These are phyloP conservation scores for Neolentinus lepideus DNA, from an alignment of 1,284 basidiomycete species.

Conservation along the genomic window DNA sequence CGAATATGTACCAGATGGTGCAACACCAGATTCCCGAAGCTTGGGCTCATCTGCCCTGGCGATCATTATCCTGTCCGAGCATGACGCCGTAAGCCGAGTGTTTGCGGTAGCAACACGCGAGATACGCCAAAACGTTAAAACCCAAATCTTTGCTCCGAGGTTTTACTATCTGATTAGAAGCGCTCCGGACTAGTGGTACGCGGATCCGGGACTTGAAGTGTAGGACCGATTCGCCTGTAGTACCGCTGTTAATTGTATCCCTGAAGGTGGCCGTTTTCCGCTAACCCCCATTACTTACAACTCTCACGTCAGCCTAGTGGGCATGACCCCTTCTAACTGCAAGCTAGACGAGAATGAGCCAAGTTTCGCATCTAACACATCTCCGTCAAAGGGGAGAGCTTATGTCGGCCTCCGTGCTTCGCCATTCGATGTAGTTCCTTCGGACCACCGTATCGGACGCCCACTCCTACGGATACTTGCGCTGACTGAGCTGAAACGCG, in stretches of 20 bases:
- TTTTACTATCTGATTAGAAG: neutral
- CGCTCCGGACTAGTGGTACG: neutral
- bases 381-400: no score
- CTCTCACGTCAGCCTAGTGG: no score
- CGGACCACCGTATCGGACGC: neutral
- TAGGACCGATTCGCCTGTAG: neutral
- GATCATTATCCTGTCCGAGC: neutral
- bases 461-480: neutral
- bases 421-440: neutral
- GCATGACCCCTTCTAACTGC: no score
- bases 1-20: neutral
- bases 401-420: neutral
- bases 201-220: neutral
- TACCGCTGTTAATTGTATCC: no score
- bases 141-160: constrained; percentile 1
- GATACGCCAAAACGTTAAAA: constrained; percentile 4
- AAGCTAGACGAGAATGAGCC: neutral
- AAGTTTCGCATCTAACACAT: neutral
- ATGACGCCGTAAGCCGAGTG: neutral
- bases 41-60: neutral
- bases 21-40: neutral
- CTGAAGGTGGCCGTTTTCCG: no score
- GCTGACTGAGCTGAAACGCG: neutral
- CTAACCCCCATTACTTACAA: no score
- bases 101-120: constrained; percentile 1